Evolutionary conservation across 768 basidiomycete genomes (phyloP), one percentile per base, ranked within the genome.

Genomic region (Tylopilus vinaceipallidus): DNA sequence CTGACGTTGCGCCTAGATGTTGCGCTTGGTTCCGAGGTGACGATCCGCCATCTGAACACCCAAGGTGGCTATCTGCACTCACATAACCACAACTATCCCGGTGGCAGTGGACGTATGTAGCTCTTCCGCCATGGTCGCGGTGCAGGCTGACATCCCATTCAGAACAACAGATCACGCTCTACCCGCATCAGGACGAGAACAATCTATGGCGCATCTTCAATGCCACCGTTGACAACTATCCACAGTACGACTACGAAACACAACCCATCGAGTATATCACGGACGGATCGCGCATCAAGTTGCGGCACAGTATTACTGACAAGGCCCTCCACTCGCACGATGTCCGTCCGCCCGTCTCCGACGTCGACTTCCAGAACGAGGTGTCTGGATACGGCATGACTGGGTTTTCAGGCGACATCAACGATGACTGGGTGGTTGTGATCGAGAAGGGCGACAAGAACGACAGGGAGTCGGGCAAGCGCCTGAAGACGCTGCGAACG

Each of bases 91-190:
- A 82, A 80, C 44, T 99, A 95, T 62, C 97, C 95, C 0, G 79
- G 76, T 29, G 97, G 97, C 22, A 92, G 88, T 63, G 80, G 88
- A 69, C 97, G 95, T 97, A 68, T 62, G 81, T 74, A 33, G 27
- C 27, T 29, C 17, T 36, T 3, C 13, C 14, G 20, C 33, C 2
- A 47, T 13, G 19, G 29, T 7, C 20, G 12, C 6, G 0, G 37
- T 16, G 4, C 2, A 27, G 27, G 29, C 36, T 50, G 27, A 54
- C 45, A 10, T 42, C 22, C 6, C 32, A 4, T 52, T 16, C 64
- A 98, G 95, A 99, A 64, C 97, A 99, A 81, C 97, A 99, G 73
- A 78, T 99, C 54, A 98, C 97, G 0, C 83, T 99, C n/a, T 99
- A 99, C 65, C 97, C 97, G 2, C 97, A 99, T 68, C 81, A 88